These are phyloP conservation scores for Zanthoxylum bungeanum DNA, from an alignment of 345 rosid species.

Conservation along the genomic window DNA sequence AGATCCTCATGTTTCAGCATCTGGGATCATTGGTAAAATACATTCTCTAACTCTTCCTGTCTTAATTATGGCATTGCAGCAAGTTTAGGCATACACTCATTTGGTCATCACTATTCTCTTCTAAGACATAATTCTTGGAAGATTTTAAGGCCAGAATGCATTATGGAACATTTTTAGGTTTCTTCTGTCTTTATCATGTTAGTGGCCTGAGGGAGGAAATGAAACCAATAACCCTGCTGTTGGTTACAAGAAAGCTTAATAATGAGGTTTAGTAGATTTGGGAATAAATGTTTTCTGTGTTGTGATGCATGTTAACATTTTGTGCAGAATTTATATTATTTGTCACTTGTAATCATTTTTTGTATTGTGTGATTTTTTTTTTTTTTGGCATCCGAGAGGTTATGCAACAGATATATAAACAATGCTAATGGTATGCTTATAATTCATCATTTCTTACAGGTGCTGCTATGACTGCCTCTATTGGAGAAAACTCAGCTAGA, in stretches of 20 bases:
- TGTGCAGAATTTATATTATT: neutral
- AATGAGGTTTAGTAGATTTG: neutral
- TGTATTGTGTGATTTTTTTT: neutral
- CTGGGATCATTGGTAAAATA: constrained; percentile 69
- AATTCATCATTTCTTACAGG: constrained; percentile 38
- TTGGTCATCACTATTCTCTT: neutral
- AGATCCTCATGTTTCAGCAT: constrained; percentile 70
- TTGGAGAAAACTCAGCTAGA: constrained; percentile 60
- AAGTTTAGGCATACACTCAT: neutral
- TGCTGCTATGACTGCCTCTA: constrained; percentile 51
- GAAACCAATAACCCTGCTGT: neutral
- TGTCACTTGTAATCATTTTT: neutral
- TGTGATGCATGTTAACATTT: neutral
- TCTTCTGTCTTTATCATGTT: neutral
- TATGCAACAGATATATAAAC: neutral
- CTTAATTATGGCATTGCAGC: neutral
- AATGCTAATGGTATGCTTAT: neutral
- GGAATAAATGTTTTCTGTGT: neutral
- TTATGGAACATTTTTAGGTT: neutral
- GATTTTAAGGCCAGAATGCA: neutral
- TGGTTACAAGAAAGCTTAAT: neutral
- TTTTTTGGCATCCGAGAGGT: neutral
- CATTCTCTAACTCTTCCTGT: neutral
- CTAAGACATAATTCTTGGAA: neutral
- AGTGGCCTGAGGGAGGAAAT: neutral